phyloP scores from a whole-genome alignment of 208 protist genomes.

The Wallacemonas sp. region DNA sequence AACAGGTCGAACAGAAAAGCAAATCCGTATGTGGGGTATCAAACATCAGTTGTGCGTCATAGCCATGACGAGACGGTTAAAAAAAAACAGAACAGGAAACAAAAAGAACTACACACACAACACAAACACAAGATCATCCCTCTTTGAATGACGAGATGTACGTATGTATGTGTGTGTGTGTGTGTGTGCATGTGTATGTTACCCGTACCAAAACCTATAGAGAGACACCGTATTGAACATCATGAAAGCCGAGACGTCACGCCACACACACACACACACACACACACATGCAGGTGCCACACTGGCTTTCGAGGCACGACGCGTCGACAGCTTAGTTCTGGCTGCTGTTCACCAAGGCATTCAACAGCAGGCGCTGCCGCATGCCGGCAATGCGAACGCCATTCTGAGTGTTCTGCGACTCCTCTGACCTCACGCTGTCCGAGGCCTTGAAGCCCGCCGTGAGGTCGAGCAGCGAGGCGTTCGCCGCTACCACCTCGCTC shows the following conservation, averaged over 20 bases:
- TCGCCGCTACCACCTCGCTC: conserved; percentile 26
- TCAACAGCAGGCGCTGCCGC: conserved; percentile 50
- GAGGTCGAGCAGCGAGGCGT: conserved; percentile 46
- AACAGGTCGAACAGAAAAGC: too few species aligned
- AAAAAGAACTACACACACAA: too few species aligned
- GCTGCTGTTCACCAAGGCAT: conserved; percentile 33
- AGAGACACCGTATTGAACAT: too few species aligned
- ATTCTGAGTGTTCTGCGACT: conserved; percentile 5
- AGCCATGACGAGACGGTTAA: too few species aligned
- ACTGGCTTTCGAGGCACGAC: too few species aligned
- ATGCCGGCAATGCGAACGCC: conserved; percentile 31
- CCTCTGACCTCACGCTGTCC: conserved; percentile 15
- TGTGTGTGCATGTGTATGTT: not conserved
- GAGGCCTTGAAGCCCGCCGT: conserved; percentile 19
- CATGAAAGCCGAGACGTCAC: too few species aligned
- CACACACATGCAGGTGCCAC: not conserved
- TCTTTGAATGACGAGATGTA: too few species aligned
- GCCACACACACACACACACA: not conserved
- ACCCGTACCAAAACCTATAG: not conserved
- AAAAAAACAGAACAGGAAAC: too few species aligned
- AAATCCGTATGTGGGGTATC: too few species aligned
- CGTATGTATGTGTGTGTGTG: not conserved
- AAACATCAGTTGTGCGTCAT: too few species aligned
- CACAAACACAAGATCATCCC: too few species aligned
- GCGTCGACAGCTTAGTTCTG: conserved; percentile 4